Evolutionary conservation across 139 green algal genomes (phyloP).

Genomic region (Bryopsis sp.): DNA sequence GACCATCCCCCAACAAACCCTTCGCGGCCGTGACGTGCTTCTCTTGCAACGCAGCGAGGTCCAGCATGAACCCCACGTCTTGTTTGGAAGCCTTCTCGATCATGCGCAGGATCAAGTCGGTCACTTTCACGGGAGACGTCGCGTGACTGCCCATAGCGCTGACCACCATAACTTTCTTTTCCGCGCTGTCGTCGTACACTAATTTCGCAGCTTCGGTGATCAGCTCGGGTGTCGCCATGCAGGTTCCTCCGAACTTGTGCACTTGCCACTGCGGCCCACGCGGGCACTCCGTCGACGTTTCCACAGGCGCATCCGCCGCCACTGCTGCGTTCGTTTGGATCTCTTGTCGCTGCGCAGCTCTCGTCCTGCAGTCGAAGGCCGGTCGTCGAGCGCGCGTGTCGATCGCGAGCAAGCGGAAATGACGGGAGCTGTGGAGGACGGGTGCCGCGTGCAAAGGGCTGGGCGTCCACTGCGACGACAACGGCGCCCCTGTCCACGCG

Average conservation of each 20-base stretch:
- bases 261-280: conserved; percentile 51
- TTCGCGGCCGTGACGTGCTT: conserved; percentile 84
- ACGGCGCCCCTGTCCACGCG: no score
- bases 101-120: conserved; percentile 89
- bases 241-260: conserved; percentile 98
- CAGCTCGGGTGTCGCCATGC: conserved; percentile 76
- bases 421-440: no score
- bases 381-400: no score
- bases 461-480: no score
- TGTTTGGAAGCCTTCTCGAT: conserved; percentile 41
- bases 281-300: conserved; percentile 21
- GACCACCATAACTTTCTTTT: conserved; percentile 65
- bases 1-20: conserved; percentile 57
- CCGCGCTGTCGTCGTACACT: conserved; percentile 44
- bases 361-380: no score
- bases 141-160: conserved; percentile 72
- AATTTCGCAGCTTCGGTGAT: conserved; percentile 68
- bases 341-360: no score
- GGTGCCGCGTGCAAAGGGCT: no score
- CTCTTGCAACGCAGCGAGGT: conserved; percentile 73
- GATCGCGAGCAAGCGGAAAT: no score
- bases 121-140: conserved; percentile 71
- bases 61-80: conserved; percentile 69
- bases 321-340: no score
- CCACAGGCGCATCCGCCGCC: conserved; percentile 17